phyloP scores from a whole-genome alignment of 2,329 filamentous ascomycete genomes.

The Purpureocillium takamizusanense region DNA sequence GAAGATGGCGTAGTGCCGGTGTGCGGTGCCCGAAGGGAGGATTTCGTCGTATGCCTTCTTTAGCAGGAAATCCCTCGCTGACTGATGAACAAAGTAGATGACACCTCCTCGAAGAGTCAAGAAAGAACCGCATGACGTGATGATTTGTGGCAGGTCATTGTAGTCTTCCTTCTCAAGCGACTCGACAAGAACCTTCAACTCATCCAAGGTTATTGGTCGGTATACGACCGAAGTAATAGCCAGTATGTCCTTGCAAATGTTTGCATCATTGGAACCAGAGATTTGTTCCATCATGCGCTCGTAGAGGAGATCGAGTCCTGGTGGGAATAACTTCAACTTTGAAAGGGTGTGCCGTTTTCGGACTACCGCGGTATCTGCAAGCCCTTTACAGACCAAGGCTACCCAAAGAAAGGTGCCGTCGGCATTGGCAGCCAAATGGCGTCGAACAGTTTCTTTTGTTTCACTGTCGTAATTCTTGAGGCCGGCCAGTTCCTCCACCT shows the following conservation, averaged over 20 bases:
- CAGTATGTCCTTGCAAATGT: too few relatives aligned
- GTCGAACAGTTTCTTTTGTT: conserved; percentile 2
- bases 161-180: neutral
- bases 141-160: neutral
- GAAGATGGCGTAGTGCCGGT: conserved; percentile 23
- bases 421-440: conserved; percentile 18
- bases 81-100: conserved; percentile 31
- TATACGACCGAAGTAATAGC: too few relatives aligned
- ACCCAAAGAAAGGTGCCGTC: conserved; percentile 21
- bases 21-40: conserved; percentile 17
- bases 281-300: too few relatives aligned
- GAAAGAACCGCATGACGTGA: conserved; percentile 22
- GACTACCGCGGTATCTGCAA: conserved; percentile 1
- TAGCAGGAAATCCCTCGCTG: conserved; percentile 31
- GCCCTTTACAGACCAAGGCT: conserved; percentile 10
- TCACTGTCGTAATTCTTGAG: conserved; percentile 1
- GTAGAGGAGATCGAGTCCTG: conserved; percentile 17
- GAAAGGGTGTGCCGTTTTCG: neutral
- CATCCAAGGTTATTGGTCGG: conserved; percentile 4
- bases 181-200: conserved; percentile 18
- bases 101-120: conserved; percentile 19
- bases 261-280: too few relatives aligned
- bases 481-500: conserved; percentile 15
- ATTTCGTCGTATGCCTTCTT: conserved; percentile 13
- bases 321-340: conserved; percentile 19